Base-by-base conservation (phyloP, 2,329 filamentous ascomycete species). In the Exophiala lecanii-corni region DNA sequence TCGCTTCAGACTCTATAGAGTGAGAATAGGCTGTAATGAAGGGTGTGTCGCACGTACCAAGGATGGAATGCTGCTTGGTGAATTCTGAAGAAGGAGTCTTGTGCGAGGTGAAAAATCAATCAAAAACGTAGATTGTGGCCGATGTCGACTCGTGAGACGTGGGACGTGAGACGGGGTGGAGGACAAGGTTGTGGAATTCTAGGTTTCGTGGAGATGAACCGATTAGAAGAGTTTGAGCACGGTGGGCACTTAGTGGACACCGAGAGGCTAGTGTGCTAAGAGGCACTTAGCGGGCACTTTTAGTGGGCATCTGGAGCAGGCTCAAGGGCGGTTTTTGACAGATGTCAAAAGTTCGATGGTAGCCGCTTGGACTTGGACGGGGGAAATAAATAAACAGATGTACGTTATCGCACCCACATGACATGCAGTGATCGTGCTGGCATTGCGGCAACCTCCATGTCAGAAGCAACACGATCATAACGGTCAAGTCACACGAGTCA, bases 221-320 rank as follows among this genome's bases (percentile, higher is more conserved):
- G 6, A 26, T 18, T 9, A n/a, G n/a, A 10, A 35, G 33, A 35
- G 33, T 35, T 35, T 35, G 15, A 32, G n/a, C 12, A 35, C 18
- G 30, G 13, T n/a, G 30, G 30, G 23, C 12, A 26, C 23, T n/a
- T n/a, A n/a, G n/a, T n/a, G n/a, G n/a, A n/a, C n/a, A n/a, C n/a
- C n/a, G n/a, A n/a, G n/a, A n/a, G n/a, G n/a, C n/a, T n/a, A n/a
- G n/a, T n/a, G n/a, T n/a, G n/a, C n/a, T n/a, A n/a, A n/a, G n/a
- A n/a, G n/a, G n/a, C n/a, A n/a, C n/a, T n/a, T n/a, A n/a, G n/a
- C n/a, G n/a, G n/a, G n/a, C n/a, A n/a, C 10, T 23, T 38, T 38
- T 38, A 30, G 40, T 43, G 40, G 40, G 37, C 33, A 43, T 25
- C 16, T 32, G 40, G 23, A 43, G 33, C 30, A 20, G 5, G 37